phyloP scores from a whole-genome alignment of 139 green algal species.

The Tetradesmus obliquus region DNA sequence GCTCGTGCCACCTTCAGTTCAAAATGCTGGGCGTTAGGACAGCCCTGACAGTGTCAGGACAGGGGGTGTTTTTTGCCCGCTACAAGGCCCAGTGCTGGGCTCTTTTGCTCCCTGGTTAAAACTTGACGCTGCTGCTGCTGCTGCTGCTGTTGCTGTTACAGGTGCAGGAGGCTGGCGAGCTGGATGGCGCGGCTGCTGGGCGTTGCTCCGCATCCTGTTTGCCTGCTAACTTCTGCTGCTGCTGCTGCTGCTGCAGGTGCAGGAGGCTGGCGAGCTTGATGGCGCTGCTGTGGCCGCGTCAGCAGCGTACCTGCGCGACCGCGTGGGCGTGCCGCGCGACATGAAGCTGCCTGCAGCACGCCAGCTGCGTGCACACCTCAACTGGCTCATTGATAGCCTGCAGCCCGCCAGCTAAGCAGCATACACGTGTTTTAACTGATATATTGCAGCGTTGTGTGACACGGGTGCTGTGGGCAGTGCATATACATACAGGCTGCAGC shows the following conservation, averaged over 20 bases:
- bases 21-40: too few species aligned
- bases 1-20: too few species aligned
- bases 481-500: too few species aligned
- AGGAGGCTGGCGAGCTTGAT: slow-evolving; percentile 31
- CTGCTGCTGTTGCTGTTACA: too few species aligned
- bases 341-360: slow-evolving; percentile 84
- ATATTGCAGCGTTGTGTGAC: too few species aligned
- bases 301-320: slow-evolving; percentile 82
- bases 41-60: too few species aligned
- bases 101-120: too few species aligned
- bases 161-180: neutral
- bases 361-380: slow-evolving; percentile 92
- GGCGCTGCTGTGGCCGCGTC: slow-evolving; percentile 54
- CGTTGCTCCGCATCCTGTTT: neutral
- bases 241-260: slow-evolving; percentile 8
- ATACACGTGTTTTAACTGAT: too few species aligned
- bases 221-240: neutral
- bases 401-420: neutral
- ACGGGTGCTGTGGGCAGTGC: too few species aligned
- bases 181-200: neutral
- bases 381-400: slow-evolving; percentile 75
- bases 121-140: too few species aligned
- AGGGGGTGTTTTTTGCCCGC: too few species aligned
- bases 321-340: slow-evolving; percentile 90
- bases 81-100: too few species aligned